phyloP scores from a whole-genome alignment of 805 yeast genomes.

The Naumovozyma baii region DNA sequence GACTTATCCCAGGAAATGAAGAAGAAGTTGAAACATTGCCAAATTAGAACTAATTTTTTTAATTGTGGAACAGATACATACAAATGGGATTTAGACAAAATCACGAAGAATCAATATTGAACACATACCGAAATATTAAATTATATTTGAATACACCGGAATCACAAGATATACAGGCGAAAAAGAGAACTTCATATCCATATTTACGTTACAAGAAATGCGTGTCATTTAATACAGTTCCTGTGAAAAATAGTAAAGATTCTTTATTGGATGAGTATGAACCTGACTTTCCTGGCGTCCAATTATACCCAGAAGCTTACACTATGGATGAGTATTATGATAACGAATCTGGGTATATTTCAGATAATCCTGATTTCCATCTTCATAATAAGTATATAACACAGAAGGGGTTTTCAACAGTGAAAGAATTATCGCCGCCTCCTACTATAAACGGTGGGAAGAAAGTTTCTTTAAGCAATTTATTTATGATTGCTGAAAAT shows the following conservation, averaged over 20 bases:
- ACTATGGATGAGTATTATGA: conserved; percentile 30
- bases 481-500: conserved; percentile 21
- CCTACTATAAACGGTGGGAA: conserved; percentile 1
- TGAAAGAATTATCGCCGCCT: conserved; percentile 4
- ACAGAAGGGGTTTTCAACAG: conserved; percentile 1
- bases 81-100: too few species aligned
- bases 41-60: too few species aligned
- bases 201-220: conserved; percentile 15
- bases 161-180: neutral
- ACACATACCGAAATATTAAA: neutral
- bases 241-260: conserved; percentile 13
- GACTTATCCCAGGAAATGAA: too few species aligned
- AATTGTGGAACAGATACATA: too few species aligned
- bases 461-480: conserved; percentile 3
- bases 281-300: conserved; percentile 22
- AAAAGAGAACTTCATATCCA: conserved; percentile 1
- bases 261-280: conserved; percentile 10
- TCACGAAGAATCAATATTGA: neutral
- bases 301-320: conserved; percentile 18
- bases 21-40: too few species aligned
- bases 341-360: conserved; percentile 18
- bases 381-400: conserved; percentile 11
- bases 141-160: neutral
- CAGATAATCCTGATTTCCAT: conserved; percentile 10
- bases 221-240: conserved; percentile 29